Evolutionary conservation across 257 asterid genomes (phyloP).

Genomic region (Fraxinus quadrangulata): DNA sequence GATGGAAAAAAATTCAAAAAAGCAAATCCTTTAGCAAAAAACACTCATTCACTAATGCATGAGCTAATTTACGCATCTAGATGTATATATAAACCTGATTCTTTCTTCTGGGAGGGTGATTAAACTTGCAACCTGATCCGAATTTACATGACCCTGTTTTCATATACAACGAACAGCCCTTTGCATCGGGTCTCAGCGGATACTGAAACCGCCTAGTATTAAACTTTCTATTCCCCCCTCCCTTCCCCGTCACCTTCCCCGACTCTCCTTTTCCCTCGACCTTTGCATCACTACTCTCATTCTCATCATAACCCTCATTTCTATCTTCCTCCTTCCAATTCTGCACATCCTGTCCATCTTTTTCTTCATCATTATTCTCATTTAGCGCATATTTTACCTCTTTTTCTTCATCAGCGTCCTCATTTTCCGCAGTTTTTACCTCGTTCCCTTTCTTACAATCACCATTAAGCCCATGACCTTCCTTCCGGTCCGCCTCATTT

Average conservation of each 20-base stretch:
- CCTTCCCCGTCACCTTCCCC: slow-evolving; percentile 13
- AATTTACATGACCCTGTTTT: slow-evolving; percentile 78
- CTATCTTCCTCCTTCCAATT: neutral
- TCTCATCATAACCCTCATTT: too few relatives aligned
- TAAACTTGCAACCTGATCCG: slow-evolving; percentile 82
- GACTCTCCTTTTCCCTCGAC: slow-evolving; percentile 6
- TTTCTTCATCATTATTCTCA: neutral
- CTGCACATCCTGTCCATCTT: slow-evolving; percentile 16
- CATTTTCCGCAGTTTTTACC: too few relatives aligned
- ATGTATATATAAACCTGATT: slow-evolving; percentile 50
- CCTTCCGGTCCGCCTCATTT: too few relatives aligned
- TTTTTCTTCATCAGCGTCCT: too few relatives aligned
- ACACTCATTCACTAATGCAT: neutral
- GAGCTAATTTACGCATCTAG: neutral
- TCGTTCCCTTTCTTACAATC: too few relatives aligned
- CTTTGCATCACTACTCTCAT: neutral
- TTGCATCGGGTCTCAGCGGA: slow-evolving; percentile 81
- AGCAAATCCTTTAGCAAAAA: neutral
- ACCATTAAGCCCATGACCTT: too few relatives aligned
- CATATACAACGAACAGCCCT: slow-evolving; percentile 73
- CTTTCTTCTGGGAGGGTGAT: slow-evolving; percentile 73
- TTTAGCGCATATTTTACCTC: slow-evolving; percentile 12
- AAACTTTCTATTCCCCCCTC: slow-evolving; percentile 18
- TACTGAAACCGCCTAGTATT: slow-evolving; percentile 36
- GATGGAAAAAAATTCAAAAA: neutral